A percentile compares a stretch with the other conserved stretches of the same genome.
phyloP scores from a whole-genome alignment of 768 basidiomycete species.

The Mycena rosella region DNA sequence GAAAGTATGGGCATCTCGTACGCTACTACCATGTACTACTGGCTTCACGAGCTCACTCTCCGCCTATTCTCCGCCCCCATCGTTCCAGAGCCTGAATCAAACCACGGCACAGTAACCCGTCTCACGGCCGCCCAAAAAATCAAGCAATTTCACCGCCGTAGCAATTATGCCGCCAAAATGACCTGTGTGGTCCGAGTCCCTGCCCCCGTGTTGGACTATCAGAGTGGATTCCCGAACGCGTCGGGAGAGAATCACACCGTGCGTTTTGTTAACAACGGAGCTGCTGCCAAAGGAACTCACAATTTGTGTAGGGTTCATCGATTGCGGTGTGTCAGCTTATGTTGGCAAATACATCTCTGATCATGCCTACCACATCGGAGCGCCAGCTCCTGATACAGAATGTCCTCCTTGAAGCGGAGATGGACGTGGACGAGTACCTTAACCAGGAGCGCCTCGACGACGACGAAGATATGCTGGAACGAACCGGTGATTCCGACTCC shows the following conservation, averaged over 20 bases:
- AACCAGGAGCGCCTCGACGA: not conserved
- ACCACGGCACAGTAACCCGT: not conserved
- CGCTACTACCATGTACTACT: not conserved
- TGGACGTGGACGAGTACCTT: not conserved
- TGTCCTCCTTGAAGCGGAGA: not conserved
- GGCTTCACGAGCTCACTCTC: not conserved
- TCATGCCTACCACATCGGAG: slow-evolving; percentile 21
- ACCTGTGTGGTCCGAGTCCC: too few species aligned
- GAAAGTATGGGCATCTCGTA: not conserved
- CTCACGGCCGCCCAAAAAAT: too few species aligned
- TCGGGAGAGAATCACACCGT: too few species aligned
- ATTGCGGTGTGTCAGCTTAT: not conserved
- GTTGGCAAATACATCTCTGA: not conserved
- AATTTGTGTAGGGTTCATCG: not conserved
- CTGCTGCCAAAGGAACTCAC: not conserved
- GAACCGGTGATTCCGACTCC: not conserved
- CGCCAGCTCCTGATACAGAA: slow-evolving; percentile 6
- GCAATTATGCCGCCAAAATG: too few species aligned
- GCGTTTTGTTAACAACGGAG: not conserved
- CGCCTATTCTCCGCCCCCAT: not conserved
- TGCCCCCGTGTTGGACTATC: too few species aligned
- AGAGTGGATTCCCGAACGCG: too few species aligned
- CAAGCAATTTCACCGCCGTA: too few species aligned
- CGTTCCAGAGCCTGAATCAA: not conserved
- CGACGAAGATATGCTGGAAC: not conserved